These are phyloP conservation scores for Seminavis robusta DNA, from an alignment of 108 stramenopile genomes.

Conservation along the genomic window DNA sequence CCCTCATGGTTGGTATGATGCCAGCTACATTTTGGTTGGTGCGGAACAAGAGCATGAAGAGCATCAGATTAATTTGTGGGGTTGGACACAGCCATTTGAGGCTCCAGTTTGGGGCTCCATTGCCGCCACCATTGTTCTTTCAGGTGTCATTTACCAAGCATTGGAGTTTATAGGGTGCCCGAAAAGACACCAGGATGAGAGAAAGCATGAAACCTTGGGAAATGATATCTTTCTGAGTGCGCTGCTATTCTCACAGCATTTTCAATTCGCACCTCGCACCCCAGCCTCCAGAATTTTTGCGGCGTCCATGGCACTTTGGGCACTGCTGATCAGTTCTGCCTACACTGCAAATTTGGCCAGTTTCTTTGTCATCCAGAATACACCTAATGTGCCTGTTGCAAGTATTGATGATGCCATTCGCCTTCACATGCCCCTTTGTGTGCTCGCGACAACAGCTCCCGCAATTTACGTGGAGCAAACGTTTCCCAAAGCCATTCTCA, in stretches of 20 bases:
- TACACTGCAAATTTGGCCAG: constrained; percentile 43
- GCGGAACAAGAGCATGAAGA: neutral
- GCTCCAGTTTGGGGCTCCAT: constrained; percentile 22
- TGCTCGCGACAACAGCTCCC: neutral
- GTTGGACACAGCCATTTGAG: constrained; percentile 21
- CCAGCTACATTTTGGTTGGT: constrained; percentile 31
- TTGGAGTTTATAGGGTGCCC: constrained; percentile 21
- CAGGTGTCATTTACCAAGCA: constrained; percentile 16
- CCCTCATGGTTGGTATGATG: constrained; percentile 24
- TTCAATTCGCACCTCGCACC: constrained; percentile 7
- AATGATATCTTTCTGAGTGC: constrained; percentile 3
- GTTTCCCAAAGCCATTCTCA: constrained; percentile 23
- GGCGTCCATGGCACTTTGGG: constrained; percentile 27
- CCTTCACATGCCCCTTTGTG: constrained; percentile 16
- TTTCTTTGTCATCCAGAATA: constrained; percentile 21
- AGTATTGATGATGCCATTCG: constrained; percentile 19
- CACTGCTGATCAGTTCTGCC: constrained; percentile 19
- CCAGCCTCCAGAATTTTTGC: constrained; percentile 16
- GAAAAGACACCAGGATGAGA: constrained; percentile 7
- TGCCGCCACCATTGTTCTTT: constrained; percentile 16
- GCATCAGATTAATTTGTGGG: constrained; percentile 10
- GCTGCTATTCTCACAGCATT: constrained; percentile 17
- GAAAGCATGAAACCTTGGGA: neutral
- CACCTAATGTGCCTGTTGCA: constrained; percentile 5
- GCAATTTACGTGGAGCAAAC: constrained; percentile 1